Conservation (phyloP, 1,139 yeast genomes). For the Citeromyces hawaiiensis region DNA sequence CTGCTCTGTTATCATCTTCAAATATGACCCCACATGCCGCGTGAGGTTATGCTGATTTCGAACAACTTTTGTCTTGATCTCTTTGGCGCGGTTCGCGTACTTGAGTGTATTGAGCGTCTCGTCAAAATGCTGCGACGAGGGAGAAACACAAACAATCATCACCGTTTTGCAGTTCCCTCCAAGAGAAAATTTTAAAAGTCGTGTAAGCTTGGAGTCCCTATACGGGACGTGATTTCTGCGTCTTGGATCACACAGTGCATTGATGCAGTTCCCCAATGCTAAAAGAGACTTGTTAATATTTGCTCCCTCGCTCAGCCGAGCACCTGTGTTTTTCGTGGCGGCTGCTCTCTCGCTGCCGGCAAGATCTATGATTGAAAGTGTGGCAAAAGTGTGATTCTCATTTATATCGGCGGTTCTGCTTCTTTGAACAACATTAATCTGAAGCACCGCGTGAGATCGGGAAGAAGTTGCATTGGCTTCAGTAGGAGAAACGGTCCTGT, state of each 20-base stretch:
- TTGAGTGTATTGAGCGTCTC: slow-evolving; percentile 84
- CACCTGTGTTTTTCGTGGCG: slow-evolving; percentile 75
- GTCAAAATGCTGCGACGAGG: slow-evolving; percentile 76
- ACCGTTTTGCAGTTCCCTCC: slow-evolving; percentile 94
- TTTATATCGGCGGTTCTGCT: slow-evolving; percentile 48
- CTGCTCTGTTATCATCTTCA: slow-evolving; percentile 78
- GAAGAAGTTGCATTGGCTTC: slow-evolving; percentile 87
- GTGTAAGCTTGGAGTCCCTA: slow-evolving; percentile 77
- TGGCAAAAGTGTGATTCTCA: slow-evolving; percentile 64
- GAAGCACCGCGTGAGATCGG: slow-evolving; percentile 86
- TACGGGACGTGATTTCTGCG: slow-evolving; percentile 72
- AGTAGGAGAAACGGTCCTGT: slow-evolving; percentile 77
- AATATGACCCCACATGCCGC: slow-evolving; percentile 78
- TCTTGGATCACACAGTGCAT: slow-evolving; percentile 71
- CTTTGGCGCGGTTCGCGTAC: slow-evolving; percentile 85
- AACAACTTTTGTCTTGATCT: slow-evolving; percentile 69
- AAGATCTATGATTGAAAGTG: slow-evolving; percentile 74
- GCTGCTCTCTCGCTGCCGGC: slow-evolving; percentile 96
- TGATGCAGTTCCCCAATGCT: slow-evolving; percentile 89
- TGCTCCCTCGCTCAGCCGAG: slow-evolving; percentile 77
- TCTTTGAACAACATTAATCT: slow-evolving; percentile 56
- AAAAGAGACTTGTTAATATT: slow-evolving; percentile 77
- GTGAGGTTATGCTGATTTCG: slow-evolving; percentile 69
- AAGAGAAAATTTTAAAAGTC: slow-evolving; percentile 76
- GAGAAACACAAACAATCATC: slow-evolving; percentile 90